A percentile compares a stretch with the other conserved stretches of the same genome.
phyloP scores from a whole-genome alignment of 441 rosid species.

The Syzygium syzygioides region DNA sequence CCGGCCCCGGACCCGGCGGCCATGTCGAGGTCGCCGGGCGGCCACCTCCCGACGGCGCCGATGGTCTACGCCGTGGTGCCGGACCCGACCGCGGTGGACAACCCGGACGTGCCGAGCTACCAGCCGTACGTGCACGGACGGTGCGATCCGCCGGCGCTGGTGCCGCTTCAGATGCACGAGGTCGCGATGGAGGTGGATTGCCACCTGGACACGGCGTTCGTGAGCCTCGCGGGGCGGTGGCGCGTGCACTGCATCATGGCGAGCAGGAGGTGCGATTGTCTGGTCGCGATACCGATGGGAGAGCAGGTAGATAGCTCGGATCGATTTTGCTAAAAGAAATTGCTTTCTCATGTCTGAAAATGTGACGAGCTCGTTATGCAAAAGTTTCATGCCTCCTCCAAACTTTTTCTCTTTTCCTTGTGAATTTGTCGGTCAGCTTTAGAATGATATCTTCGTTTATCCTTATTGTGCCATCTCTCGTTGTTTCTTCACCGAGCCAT shows the following conservation, averaged over 20 bases:
- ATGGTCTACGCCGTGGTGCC: slow-evolving; percentile 61
- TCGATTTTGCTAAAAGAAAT: not conserved
- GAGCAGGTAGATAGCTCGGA: slow-evolving; percentile 48
- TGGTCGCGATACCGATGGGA: slow-evolving; percentile 70
- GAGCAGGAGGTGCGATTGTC: slow-evolving; percentile 59
- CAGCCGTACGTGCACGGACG: slow-evolving; percentile 95
- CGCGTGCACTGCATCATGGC: slow-evolving; percentile 80
- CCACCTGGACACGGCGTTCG: slow-evolving; percentile 53
- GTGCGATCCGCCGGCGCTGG: slow-evolving; percentile 84
- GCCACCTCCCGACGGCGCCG: slow-evolving; percentile 57
- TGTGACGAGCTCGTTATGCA: not conserved
- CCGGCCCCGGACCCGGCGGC: slow-evolving; percentile 19
- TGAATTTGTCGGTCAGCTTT: not conserved
- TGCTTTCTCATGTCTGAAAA: not conserved
- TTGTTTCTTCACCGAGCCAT: not conserved
- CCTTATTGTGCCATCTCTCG: not conserved
- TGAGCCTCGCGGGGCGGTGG: slow-evolving; percentile 57
- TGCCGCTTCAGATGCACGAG: slow-evolving; percentile 78
- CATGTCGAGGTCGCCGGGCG: slow-evolving; percentile 31
- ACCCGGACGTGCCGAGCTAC: slow-evolving; percentile 89
- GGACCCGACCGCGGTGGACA: slow-evolving; percentile 75
- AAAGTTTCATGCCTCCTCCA: not conserved
- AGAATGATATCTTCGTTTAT: not conserved
- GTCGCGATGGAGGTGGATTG: slow-evolving; percentile 57
- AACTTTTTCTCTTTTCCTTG: not conserved